Percentiles rank a stretch among this genome's conserved stretches.
Evolutionary conservation across 2,329 filamentous ascomycete genomes (phyloP).

Genomic region (Fusarium caatingaense): DNA sequence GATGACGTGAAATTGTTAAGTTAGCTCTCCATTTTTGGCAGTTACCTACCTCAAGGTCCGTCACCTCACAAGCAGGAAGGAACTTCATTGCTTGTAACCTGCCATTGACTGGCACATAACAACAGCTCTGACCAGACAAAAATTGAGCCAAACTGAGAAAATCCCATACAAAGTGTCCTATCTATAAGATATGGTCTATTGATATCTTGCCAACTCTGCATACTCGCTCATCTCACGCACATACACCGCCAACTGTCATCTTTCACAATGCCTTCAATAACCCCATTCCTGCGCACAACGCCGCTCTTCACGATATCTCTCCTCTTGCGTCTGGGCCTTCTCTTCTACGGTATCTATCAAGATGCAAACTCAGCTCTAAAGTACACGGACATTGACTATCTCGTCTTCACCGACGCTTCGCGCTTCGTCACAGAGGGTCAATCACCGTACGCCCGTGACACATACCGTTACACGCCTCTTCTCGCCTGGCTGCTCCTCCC

Average conservation of each 20-base stretch:
- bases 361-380: conserved; percentile 92
- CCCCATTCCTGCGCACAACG: conserved; percentile 48
- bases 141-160: not conserved
- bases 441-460: conserved; percentile 89
- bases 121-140: not conserved
- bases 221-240: conserved; percentile 12
- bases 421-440: conserved; percentile 75
- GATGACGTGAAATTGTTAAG: conserved; percentile 40
- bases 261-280: conserved; percentile 40
- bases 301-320: conserved; percentile 69
- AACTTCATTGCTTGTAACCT: conserved; percentile 16
- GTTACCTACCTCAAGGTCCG: conserved; percentile 18
- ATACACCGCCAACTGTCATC: conserved; percentile 45
- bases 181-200: conserved; percentile 30
- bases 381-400: conserved; percentile 99
- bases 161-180: not conserved
- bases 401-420: conserved; percentile 96
- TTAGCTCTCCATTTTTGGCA: conserved; percentile 35
- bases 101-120: conserved; percentile 30
- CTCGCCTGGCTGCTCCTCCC: conserved; percentile 92
- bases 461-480: conserved; percentile 95
- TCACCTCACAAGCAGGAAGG: not conserved
- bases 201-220: not conserved
- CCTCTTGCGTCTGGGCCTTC: conserved; percentile 76
- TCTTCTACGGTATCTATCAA: conserved; percentile 92